These are phyloP conservation scores for Rhododendron williamsianum DNA, from an alignment of 148 eudicot genomes.

Conservation along the genomic window DNA sequence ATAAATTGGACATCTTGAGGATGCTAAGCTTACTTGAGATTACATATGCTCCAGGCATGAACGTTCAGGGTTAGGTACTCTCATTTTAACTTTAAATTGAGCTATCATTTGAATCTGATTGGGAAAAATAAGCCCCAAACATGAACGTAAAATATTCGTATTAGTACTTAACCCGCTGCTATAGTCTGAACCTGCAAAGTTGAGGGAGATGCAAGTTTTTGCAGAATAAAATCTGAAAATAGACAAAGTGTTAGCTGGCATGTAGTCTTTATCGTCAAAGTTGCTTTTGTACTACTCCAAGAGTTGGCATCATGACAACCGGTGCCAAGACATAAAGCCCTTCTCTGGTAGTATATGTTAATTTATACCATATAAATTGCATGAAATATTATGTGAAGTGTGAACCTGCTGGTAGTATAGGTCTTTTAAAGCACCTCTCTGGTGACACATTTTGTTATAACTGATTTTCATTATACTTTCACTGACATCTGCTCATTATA, in stretches of 20 bases:
- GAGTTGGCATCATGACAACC: background rate
- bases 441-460: background rate
- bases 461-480: background rate
- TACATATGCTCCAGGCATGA: background rate
- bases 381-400: background rate
- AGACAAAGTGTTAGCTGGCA: background rate
- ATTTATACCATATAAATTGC: background rate
- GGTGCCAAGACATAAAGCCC: background rate
- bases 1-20: background rate
- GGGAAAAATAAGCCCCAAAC: background rate
- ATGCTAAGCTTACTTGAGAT: background rate
- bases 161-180: background rate
- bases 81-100: background rate
- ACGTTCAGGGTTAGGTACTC: background rate
- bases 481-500: slow-evolving; percentile 8
- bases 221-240: background rate
- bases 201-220: background rate
- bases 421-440: background rate
- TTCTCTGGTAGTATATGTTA: background rate
- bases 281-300: background rate
- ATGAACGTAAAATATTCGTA: background rate
- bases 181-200: background rate
- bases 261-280: background rate
- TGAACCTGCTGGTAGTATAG: background rate
- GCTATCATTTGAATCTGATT: background rate